Conservation (phyloP, 108 stramenopile genomes). For the Bacterosira constricta region DNA sequence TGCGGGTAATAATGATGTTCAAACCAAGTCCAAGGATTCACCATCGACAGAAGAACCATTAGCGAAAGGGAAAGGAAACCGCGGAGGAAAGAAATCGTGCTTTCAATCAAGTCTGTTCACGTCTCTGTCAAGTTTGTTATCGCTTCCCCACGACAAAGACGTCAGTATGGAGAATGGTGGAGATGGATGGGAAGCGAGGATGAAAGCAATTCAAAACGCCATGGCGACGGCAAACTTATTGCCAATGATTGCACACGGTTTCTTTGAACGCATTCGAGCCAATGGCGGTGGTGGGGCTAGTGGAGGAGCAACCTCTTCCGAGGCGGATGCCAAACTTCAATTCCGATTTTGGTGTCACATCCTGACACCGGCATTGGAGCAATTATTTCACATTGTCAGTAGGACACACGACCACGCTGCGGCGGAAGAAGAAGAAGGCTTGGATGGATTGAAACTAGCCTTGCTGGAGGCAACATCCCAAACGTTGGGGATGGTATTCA, state of each 20-base stretch:
- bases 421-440: not conserved
- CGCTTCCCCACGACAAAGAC: not conserved
- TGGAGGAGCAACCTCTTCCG: not conserved
- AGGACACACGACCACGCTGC: not conserved
- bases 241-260: conserved; percentile 22
- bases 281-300: not conserved
- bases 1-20: not conserved
- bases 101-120: conserved; percentile 24
- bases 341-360: conserved; percentile 45
- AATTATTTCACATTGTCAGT: not conserved
- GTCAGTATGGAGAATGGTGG: not conserved
- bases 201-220: no score
- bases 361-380: conserved; percentile 17
- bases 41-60: not conserved
- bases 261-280: conserved; percentile 35
- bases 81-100: not conserved
- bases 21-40: not conserved
- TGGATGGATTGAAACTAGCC: not conserved
- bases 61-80: not conserved
- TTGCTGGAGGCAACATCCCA: conserved; percentile 32
- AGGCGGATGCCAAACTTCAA: conserved; percentile 29
- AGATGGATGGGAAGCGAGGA: not conserved
- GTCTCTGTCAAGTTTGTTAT: conserved; percentile 1
- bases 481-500: conserved; percentile 48
- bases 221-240: conserved; percentile 10